phyloP scores from a whole-genome alignment of 192 early-diverging fungal species.

The Gamsiella multidivaricata region DNA sequence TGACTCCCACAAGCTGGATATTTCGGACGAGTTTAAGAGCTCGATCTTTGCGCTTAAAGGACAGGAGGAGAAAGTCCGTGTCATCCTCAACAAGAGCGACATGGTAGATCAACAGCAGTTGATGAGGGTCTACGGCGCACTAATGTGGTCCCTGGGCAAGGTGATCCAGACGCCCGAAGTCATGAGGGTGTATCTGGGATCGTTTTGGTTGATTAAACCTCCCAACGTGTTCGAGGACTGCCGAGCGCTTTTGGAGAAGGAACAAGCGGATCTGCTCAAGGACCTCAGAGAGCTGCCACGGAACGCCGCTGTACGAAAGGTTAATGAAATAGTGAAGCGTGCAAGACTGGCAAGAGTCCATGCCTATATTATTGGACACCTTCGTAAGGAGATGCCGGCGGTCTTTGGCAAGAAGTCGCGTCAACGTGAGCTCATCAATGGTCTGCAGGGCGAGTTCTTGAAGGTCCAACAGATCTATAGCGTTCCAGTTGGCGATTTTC shows the following conservation, averaged over 20 bases:
- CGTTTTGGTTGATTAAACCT: constrained; percentile 82
- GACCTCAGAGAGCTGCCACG: constrained; percentile 82
- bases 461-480: constrained; percentile 82
- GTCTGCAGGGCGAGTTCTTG: constrained; percentile 78
- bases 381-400: constrained; percentile 83
- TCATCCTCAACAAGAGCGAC: constrained; percentile 92
- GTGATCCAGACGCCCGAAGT: constrained; percentile 93
- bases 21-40: constrained; percentile 89
- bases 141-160: constrained; percentile 95
- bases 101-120: constrained; percentile 88
- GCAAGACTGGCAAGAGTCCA: constrained; percentile 84
- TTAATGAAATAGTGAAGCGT: constrained; percentile 93
- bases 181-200: constrained; percentile 84
- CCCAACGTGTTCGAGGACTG: constrained; percentile 77
- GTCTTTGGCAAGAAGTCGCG: constrained; percentile 87
- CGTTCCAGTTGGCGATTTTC: constrained; percentile 87
- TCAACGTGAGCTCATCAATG: constrained; percentile 73
- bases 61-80: constrained; percentile 88
- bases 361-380: constrained; percentile 85
- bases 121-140: constrained; percentile 90
- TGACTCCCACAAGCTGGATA: constrained; percentile 91
- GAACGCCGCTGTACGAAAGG: constrained; percentile 84
- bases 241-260: constrained; percentile 73
- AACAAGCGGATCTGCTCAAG: constrained; percentile 81
- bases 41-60: constrained; percentile 81